These are phyloP conservation scores for Trebouxia sp. DNA, from an alignment of 139 green algal species.

Conservation along the genomic window DNA sequence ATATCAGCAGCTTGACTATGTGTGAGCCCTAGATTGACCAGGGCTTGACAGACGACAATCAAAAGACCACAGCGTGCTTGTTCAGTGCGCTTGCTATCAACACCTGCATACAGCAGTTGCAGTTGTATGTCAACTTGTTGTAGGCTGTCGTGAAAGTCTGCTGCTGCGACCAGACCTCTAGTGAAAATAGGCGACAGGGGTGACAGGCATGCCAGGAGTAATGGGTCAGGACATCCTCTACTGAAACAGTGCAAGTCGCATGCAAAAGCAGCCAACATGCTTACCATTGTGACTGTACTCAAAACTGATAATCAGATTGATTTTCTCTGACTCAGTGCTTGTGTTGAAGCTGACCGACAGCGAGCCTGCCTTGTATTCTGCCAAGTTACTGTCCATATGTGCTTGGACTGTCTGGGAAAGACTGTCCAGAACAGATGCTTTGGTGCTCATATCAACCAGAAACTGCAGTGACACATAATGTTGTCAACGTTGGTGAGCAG, in stretches of 20 bases:
- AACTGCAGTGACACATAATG: slow-evolving; percentile 22
- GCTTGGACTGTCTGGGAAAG: neutral
- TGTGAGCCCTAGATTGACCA: neutral
- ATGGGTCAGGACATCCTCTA: neutral
- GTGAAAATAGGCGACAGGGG: neutral
- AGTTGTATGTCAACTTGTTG: too few species aligned
- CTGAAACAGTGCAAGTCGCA: neutral
- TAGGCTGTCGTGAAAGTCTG: too few species aligned
- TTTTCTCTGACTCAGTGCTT: slow-evolving; percentile 36
- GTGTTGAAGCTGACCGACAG: neutral
- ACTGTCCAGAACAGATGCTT: slow-evolving; percentile 22
- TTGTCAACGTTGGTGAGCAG: too few species aligned
- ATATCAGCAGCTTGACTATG: neutral
- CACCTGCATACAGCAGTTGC: slow-evolving; percentile 8
- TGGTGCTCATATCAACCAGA: slow-evolving; percentile 25
- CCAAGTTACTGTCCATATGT: neutral
- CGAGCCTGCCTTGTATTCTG: slow-evolving; percentile 15
- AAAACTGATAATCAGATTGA: slow-evolving; percentile 38
- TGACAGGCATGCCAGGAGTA: neutral
- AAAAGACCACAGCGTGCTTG: slow-evolving; percentile 15
- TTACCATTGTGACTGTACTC: slow-evolving; percentile 44
- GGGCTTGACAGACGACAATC: neutral
- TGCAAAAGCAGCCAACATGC: neutral
- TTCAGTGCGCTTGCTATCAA: neutral
- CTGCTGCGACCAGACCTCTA: too few species aligned